Evolutionary conservation across 108 stramenopile species (phyloP).

Genomic region (Cyclotella cryptica): DNA sequence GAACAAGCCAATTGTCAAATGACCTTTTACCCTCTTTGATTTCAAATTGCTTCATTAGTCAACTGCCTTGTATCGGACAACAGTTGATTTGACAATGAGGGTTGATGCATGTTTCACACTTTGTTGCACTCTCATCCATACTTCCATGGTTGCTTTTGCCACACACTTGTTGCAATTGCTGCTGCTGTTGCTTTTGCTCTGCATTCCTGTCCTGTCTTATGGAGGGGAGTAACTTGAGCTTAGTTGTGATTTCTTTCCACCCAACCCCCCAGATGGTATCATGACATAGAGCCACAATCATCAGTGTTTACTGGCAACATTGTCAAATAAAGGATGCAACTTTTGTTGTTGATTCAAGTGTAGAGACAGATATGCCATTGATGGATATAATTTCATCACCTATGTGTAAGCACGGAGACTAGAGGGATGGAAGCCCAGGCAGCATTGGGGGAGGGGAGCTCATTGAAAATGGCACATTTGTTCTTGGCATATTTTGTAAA

Average conservation of each 20-base stretch:
- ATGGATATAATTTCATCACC: conserved; percentile 52
- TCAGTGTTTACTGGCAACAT: conserved; percentile 26
- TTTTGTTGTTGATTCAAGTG: conserved; percentile 15
- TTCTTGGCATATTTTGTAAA: too few species aligned
- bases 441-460: too few species aligned
- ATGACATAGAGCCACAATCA: conserved; percentile 35
- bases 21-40: too few species aligned
- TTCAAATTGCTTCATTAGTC: too few species aligned
- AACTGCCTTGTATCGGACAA: too few species aligned
- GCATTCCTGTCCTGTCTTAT: not conserved
- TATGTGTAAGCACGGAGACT: conserved; percentile 11
- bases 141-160: conserved; percentile 1
- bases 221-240: not conserved
- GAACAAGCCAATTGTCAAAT: too few species aligned
- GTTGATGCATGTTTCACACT: not conserved
- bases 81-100: not conserved
- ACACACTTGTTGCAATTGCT: not conserved
- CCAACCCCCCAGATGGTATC: conserved; percentile 29
- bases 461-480: too few species aligned
- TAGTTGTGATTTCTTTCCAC: conserved; percentile 14
- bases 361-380: conserved; percentile 36
- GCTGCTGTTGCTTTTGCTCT: not conserved
- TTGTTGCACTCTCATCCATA: not conserved
- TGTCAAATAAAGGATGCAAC: conserved; percentile 35
- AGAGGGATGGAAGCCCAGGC: conserved; percentile 16